Conservation (phyloP, 768 basidiomycete genomes). For the Collybiopsis luxurians region DNA sequence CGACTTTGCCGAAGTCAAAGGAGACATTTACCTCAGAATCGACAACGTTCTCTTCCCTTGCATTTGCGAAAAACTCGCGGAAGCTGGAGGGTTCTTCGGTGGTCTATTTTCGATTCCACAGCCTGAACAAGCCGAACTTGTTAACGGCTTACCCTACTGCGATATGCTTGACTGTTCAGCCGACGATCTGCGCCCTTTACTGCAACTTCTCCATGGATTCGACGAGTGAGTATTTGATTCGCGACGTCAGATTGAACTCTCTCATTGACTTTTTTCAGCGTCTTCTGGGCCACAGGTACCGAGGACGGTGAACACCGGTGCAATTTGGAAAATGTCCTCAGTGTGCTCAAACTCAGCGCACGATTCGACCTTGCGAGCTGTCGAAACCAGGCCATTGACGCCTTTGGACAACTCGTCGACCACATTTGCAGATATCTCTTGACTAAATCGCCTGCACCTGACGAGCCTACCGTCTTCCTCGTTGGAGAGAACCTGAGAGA, state of each 20-base stretch:
- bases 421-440: not conserved
- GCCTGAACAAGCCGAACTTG: conserved; percentile 11
- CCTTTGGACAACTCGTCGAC: not conserved
- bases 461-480: not conserved
- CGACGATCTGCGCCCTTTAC: conserved; percentile 11
- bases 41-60: conserved; percentile 19
- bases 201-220: conserved; percentile 13
- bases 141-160: conserved; percentile 13
- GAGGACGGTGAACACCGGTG: not conserved
- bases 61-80: conserved; percentile 12
- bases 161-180: conserved; percentile 11
- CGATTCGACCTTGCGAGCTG: not conserved
- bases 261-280: not conserved
- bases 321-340: not conserved
- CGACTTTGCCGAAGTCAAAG: conserved; percentile 19
- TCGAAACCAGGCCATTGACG: not conserved
- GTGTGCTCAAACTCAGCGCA: not conserved
- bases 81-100: conserved; percentile 15
- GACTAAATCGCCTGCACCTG: not conserved
- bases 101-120: conserved; percentile 15
- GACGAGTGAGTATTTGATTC: not conserved
- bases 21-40: conserved; percentile 19
- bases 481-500: not conserved
- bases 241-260: not conserved
- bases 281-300: not conserved